These are phyloP conservation scores for Pichia manshurica DNA, from an alignment of 805 yeast species.

Conservation along the genomic window DNA sequence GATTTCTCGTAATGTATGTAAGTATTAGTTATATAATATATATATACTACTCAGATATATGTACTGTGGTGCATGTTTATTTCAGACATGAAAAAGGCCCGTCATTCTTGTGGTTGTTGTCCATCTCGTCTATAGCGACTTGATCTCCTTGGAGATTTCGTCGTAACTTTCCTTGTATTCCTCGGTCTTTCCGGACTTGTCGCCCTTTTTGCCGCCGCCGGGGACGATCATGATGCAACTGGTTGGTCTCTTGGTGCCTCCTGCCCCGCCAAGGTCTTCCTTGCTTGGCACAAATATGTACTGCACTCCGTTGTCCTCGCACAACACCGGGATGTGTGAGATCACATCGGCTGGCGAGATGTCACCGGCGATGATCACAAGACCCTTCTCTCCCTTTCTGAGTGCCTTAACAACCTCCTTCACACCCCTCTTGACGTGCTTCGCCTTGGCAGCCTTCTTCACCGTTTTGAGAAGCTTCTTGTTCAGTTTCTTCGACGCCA, in stretches of 20 bases:
- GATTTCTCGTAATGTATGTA: too few relatives aligned
- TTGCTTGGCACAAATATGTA: slow-evolving; percentile 92
- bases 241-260: slow-evolving; percentile 98
- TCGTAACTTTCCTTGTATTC: slow-evolving; percentile 91
- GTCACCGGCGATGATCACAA: slow-evolving; percentile 95
- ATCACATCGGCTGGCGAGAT: slow-evolving; percentile 96
- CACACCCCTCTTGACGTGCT: slow-evolving; percentile 97
- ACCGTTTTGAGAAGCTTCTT: slow-evolving; percentile 93
- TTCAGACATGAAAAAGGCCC: too few relatives aligned
- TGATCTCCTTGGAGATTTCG: slow-evolving; percentile 89
- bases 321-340: slow-evolving; percentile 93
- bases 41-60: too few relatives aligned
- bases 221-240: slow-evolving; percentile 97
- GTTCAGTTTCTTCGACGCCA: slow-evolving; percentile 93
- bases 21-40: too few relatives aligned
- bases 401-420: slow-evolving; percentile 97
- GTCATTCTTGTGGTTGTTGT: too few relatives aligned
- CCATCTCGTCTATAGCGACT: slow-evolving; percentile 29
- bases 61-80: too few relatives aligned
- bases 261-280: slow-evolving; percentile 97
- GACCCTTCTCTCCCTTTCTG: slow-evolving; percentile 96
- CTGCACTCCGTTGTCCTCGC: slow-evolving; percentile 92
- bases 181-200: slow-evolving; percentile 64
- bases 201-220: slow-evolving; percentile 71
- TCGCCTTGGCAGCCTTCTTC: slow-evolving; percentile 96